Evolutionary conservation across 2,329 filamentous ascomycete species (phyloP).

Genomic region (Monilinia fructigena): DNA sequence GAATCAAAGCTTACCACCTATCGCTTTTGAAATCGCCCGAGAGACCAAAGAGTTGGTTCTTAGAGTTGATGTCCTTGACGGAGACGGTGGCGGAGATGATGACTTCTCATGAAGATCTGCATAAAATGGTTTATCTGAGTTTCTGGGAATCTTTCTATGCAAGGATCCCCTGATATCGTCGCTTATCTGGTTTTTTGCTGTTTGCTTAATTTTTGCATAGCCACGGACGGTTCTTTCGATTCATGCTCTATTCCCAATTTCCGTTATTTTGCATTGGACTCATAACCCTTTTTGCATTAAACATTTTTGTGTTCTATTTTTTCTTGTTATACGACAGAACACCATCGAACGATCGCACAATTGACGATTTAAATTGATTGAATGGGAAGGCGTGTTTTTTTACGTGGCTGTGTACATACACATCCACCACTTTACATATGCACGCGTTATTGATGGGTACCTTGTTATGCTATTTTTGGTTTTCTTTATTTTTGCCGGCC

Average conservation of each 20-base stretch:
- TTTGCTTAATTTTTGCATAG: constrained; percentile 21
- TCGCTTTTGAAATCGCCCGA: constrained; percentile 82
- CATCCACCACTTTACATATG: neutral
- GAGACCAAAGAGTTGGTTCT: constrained; percentile 74
- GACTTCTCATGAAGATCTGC: constrained; percentile 30
- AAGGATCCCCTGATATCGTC: constrained; percentile 1
- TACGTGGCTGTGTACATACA: neutral
- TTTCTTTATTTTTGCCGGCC: constrained; percentile 10
- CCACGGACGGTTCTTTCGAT: constrained; percentile 13
- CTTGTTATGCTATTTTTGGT: constrained; percentile 11
- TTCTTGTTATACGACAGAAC: constrained; percentile 16
- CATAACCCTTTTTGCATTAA: constrained; percentile 2
- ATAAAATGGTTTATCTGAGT: neutral
- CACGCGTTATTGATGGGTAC: constrained; percentile 17
- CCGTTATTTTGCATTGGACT: constrained; percentile 14
- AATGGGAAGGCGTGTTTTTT: constrained; percentile 7
- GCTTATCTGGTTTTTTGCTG: neutral
- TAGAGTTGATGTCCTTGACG: constrained; percentile 44
- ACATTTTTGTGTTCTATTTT: constrained; percentile 5
- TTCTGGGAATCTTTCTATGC: neutral
- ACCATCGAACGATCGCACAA: constrained; percentile 8
- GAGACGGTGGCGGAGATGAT: constrained; percentile 33
- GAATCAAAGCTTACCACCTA: constrained; percentile 71
- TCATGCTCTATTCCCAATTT: constrained; percentile 13
- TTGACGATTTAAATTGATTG: constrained; percentile 19